Evolutionary conservation across 176 grass and related monocot species (phyloP).

Genomic region (Chloris gayana): DNA sequence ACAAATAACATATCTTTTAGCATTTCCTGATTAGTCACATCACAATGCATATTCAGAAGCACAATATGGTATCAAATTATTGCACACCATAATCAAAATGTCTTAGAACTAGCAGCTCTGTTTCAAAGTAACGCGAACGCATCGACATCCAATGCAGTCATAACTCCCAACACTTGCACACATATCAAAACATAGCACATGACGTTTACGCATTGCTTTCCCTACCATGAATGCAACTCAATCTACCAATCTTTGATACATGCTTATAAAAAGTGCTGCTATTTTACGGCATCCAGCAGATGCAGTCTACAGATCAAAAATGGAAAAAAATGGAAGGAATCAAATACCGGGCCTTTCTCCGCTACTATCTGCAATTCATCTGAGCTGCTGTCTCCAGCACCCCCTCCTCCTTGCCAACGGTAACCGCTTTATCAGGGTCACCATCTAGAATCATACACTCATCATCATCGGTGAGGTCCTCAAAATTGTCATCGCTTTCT

Average conservation of each 20-base stretch:
- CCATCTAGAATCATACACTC: conserved; percentile 79
- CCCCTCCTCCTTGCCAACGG: conserved; percentile 29
- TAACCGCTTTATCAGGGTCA: conserved; percentile 58
- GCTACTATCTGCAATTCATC: conserved; percentile 88
- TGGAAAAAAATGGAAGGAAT: conserved; percentile 8
- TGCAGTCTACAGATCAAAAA: conserved; percentile 9
- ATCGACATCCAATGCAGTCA: conserved; percentile 4
- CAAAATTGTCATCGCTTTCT: background rate
- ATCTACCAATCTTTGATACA: conserved; percentile 21
- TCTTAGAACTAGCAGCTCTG: background rate
- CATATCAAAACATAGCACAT: conserved; percentile 2
- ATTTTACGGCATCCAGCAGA: conserved; percentile 15
- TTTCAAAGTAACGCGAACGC: background rate
- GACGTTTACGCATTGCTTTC: conserved; percentile 5
- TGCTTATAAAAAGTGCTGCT: background rate
- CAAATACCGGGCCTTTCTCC: conserved; percentile 80
- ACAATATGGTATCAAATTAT: background rate
- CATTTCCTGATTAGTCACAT: conserved; percentile 16
- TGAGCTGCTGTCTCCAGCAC: conserved; percentile 39
- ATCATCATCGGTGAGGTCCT: conserved; percentile 44
- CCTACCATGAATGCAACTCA: conserved; percentile 19
- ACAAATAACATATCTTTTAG: conserved; percentile 16
- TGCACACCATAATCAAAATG: background rate
- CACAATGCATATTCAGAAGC: background rate
- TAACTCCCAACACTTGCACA: conserved; percentile 1